A percentile compares a stretch with the other conserved stretches of the same genome.
Evolutionary conservation across 2,329 filamentous ascomycete species (phyloP).

Genomic region (Capronia americana): DNA sequence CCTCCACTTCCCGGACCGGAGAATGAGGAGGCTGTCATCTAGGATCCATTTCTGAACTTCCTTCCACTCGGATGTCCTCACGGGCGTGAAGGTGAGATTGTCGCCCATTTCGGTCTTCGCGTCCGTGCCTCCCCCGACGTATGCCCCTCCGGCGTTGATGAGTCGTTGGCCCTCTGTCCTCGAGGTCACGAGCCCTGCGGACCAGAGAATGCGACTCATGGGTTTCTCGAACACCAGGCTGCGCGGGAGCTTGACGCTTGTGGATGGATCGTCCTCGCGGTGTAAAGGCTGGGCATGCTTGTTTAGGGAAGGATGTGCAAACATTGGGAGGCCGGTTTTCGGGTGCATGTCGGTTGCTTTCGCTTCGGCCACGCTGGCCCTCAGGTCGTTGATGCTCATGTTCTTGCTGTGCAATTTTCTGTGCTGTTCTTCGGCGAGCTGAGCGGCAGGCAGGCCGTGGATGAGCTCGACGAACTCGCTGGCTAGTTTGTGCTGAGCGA

Average conservation of each 20-base stretch:
- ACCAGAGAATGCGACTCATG: constrained; percentile 58
- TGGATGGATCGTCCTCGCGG: constrained; percentile 47
- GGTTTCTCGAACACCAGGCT: constrained; percentile 57
- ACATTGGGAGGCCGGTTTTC: constrained; percentile 5
- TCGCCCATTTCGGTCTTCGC: constrained; percentile 50
- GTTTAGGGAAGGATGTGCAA: constrained; percentile 43
- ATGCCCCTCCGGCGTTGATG: constrained; percentile 57
- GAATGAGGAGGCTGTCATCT: constrained; percentile 58
- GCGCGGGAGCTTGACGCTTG: constrained; percentile 54
- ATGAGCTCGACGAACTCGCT: constrained; percentile 80
- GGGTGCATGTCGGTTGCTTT: constrained; percentile 14
- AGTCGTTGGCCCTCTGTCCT: constrained; percentile 60
- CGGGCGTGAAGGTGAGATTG: constrained; percentile 56
- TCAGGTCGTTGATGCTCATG: constrained; percentile 40
- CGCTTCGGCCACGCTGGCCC: constrained; percentile 21
- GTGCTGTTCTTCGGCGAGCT: constrained; percentile 65
- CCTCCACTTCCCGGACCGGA: constrained; percentile 67
- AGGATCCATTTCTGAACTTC: constrained; percentile 58
- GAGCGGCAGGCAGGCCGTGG: constrained; percentile 72
- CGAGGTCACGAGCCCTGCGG: constrained; percentile 59
- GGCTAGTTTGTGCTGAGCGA: constrained; percentile 83
- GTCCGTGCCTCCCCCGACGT: constrained; percentile 54
- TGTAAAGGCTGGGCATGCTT: constrained; percentile 49
- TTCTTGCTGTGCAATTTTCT: constrained; percentile 52
- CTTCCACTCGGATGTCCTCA: constrained; percentile 47